phyloP scores from a whole-genome alignment of 2,329 filamentous ascomycete genomes.

The Talaromyces sp. region DNA sequence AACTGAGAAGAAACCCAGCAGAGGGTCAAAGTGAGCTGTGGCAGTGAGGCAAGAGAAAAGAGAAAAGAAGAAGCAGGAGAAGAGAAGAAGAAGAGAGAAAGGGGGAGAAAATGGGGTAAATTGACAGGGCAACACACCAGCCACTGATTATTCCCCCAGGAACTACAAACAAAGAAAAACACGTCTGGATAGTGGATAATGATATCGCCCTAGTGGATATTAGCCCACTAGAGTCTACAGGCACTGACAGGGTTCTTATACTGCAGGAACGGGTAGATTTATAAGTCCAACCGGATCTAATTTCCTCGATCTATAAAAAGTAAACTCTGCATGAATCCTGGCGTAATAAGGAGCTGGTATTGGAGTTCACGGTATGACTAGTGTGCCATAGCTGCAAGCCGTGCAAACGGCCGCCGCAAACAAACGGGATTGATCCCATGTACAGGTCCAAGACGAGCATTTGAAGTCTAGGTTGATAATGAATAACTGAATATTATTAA shows the following conservation, averaged over 20 bases:
- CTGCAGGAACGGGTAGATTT: background rate
- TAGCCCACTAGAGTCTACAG: background rate
- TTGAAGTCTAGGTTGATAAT: background rate
- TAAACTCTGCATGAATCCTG: background rate
- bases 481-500: background rate
- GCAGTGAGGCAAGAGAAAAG: background rate
- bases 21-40: background rate
- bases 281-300: background rate
- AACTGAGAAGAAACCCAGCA: background rate
- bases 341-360: background rate
- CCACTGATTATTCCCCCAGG: background rate
- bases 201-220: too few relatives aligned
- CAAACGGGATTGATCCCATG: background rate
- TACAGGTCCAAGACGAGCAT: too few relatives aligned
- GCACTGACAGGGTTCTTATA: background rate
- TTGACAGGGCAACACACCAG: background rate
- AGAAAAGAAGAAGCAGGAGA: background rate
- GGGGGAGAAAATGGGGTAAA: background rate
- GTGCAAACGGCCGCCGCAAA: background rate
- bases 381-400: too few relatives aligned
- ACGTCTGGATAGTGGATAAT: background rate
- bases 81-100: background rate
- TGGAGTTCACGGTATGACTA: background rate
- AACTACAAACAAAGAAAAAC: background rate
- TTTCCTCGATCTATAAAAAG: background rate